phyloP scores from a whole-genome alignment of 495 filamentous ascomycete genomes.

The Aspergillus avenaceus region DNA sequence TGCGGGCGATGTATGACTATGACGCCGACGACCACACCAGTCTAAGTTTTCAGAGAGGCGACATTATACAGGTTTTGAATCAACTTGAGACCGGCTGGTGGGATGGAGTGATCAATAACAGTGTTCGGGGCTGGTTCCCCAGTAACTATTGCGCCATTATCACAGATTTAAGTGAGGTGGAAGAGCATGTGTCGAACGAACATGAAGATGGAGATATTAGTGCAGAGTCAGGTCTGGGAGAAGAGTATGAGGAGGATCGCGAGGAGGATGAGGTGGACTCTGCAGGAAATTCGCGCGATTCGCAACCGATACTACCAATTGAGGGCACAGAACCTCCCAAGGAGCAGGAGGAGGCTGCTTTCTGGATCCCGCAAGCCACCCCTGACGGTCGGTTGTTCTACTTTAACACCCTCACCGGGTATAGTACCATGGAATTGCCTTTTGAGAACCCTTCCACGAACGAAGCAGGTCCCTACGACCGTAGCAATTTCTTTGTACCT shows the following conservation, averaged over 20 bases:
- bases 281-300: conserved; percentile 52
- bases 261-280: conserved; percentile 66
- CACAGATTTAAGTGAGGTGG: conserved; percentile 62
- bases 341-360: conserved; percentile 84
- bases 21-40: conserved; percentile 95
- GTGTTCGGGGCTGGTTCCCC: conserved; percentile 94
- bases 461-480: conserved; percentile 82
- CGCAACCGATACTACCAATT: conserved; percentile 57
- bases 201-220: conserved; percentile 53
- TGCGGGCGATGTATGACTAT: conserved; percentile 95
- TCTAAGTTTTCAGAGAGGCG: conserved; percentile 90
- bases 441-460: conserved; percentile 80
- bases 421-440: conserved; percentile 88
- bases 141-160: conserved; percentile 96
- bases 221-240: conserved; percentile 52
- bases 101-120: conserved; percentile 84
- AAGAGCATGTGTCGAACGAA: conserved; percentile 27
- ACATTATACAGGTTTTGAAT: conserved; percentile 96
- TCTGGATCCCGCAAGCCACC: conserved; percentile 98
- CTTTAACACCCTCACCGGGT: conserved; percentile 93
- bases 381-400: conserved; percentile 93
- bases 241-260: conserved; percentile 67
- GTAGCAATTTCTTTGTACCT: conserved; percentile 80
- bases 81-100: conserved; percentile 98
- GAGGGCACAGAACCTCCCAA: conserved; percentile 58